Base-by-base conservation (phyloP, 306 rosid genomes). In the Cicer judaicum region DNA sequence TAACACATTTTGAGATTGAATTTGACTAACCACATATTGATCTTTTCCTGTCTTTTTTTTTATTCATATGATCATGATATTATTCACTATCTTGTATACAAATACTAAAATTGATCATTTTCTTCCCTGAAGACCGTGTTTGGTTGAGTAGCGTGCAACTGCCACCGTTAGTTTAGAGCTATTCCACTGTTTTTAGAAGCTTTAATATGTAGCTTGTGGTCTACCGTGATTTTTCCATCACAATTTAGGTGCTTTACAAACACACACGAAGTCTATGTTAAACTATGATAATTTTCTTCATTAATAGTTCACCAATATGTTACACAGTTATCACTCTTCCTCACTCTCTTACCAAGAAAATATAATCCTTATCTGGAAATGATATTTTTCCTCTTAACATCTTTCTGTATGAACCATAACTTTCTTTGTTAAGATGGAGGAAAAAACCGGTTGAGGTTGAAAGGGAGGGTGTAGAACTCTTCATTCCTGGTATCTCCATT, bases 391-490 rank as follows among this genome's bases (percentile, higher is more conserved):
- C 89, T 80, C 82, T 78, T 12, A 77, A 65, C 77, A 81, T 70
- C 59, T 65, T 52, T 71, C 54, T 71, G 54, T 57, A 55, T 57
- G 65, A 70, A 47, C 29, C 13, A n/a, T 48, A 19, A 50, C 8
- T 18, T 38, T 19, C 72, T 85, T 76, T 2, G 15, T 71, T 80
- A 92, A 64, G 97, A 85, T 64, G 99, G 99, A 79, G 99, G 98
- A 80, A 92, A 95, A 85, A 89, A 95, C 6, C 96, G 86, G 78
- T 95, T 88, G 54, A 95, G 99, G 89, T 95, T 95, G 87, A 95
- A 95, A 53, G 99, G 99, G 5, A 95, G 97, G 42, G 98, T 92
- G 83, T 95, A 95, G 81, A 95, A 95, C 87, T 95, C 99, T 67
- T 95, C 99, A 66, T 92, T 95, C 47, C 98, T 52, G 79, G 87